Percentiles rank a stretch among this genome's conserved stretches.
phyloP scores from a whole-genome alignment of 2,329 filamentous ascomycete genomes.

The Aureobasidium leucospermi region DNA sequence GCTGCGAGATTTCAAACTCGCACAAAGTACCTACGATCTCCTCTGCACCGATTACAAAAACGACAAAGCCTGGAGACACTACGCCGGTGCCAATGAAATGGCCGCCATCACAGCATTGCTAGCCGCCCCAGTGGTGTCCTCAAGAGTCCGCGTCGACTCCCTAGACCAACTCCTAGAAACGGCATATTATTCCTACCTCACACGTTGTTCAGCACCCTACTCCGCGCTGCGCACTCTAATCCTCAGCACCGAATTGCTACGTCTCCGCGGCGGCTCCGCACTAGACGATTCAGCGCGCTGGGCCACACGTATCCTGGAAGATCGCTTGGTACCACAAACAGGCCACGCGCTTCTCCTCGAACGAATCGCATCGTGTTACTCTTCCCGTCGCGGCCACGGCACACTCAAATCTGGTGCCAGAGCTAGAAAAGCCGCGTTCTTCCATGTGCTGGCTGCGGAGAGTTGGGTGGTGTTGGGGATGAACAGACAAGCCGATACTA shows the following conservation, averaged over 20 bases:
- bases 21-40: constrained; percentile 85
- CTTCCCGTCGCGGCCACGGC: constrained; percentile 61
- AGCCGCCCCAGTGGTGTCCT: constrained; percentile 57
- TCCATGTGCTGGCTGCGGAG: constrained; percentile 77
- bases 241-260: constrained; percentile 73
- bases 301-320: constrained; percentile 73
- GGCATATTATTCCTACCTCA: constrained; percentile 86
- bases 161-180: constrained; percentile 84
- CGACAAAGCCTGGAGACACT: constrained; percentile 94
- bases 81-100: constrained; percentile 94
- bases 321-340: constrained; percentile 63
- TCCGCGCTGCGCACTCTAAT: constrained; percentile 71
- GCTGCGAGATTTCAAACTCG: constrained; percentile 91
- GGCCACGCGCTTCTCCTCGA: constrained; percentile 81
- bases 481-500: constrained; percentile 68
- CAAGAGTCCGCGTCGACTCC: constrained; percentile 71
- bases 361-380: constrained; percentile 77
- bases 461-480: constrained; percentile 75
- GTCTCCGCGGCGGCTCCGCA: constrained; percentile 68
- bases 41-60: constrained; percentile 82
- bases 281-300: constrained; percentile 83
- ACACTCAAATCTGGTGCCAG: constrained; percentile 63
- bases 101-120: constrained; percentile 76
- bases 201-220: constrained; percentile 71
- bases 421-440: constrained; percentile 78